Evolutionary conservation across 108 stramenopile species (phyloP), one percentile per base, ranked within the genome.

Genomic region (Pseudonitzschia multistriata): DNA sequence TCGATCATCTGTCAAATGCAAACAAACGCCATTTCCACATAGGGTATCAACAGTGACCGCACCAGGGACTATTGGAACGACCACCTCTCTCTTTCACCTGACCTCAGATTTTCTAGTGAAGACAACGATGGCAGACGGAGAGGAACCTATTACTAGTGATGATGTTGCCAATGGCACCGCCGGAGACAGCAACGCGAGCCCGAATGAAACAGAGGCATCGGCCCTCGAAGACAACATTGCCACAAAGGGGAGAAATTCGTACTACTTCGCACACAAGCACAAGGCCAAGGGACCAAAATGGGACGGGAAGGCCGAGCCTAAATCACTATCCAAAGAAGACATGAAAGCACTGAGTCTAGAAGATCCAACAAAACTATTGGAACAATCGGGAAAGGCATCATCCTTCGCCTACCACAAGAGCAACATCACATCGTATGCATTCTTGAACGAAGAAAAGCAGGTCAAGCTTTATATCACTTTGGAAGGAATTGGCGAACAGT

Each of bases 351-450:
- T 35, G 36, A 69, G 30, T 48, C 15, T 73, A 25, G 59, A 68
- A 0, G 75, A 76, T 45, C 63, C 63, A 5, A 47, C 63, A 4
- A 47, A 47, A 14, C n/a, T 30, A 21, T n/a, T 45, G 30, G 49
- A 61, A 67, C 21, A 15, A 30, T 40, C 52, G 30, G 70, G 37
- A 27, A 69, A 69, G 28, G 35, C 49, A 21, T 24, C 76, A 22
- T 77, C 79, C 31, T 83, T 86, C 67, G 74, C 80, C 31, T 75
- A 85, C 72, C 64, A 77, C 62, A 92, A 90, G 54, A 82, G 80
- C 64, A 93, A 87, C 78, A 93, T 93, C 53, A 93, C 88, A 40
- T 83, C 85, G 34, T 93, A 93, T 73, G 88, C 92, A 24, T 93
- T 93, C 63, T 56, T 77, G 1, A 85, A 93, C 50, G 89, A 87